Evolutionary conservation across 2,329 filamentous ascomycete genomes (phyloP).

Genomic region (Neofusicoccum umdonicola): DNA sequence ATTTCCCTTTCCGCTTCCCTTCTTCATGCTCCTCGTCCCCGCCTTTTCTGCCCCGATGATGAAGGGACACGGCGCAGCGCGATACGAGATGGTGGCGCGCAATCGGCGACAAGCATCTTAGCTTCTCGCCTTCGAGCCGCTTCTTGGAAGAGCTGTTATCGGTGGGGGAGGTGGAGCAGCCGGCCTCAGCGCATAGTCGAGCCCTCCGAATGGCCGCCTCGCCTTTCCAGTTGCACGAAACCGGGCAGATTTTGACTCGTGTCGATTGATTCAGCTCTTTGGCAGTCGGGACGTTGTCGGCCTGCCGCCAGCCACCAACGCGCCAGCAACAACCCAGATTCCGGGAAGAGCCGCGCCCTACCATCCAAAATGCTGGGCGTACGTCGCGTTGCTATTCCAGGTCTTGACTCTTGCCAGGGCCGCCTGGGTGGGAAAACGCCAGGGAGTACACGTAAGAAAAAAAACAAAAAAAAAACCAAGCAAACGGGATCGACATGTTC

Average conservation of each 20-base stretch:
- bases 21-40: background rate
- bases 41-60: background rate
- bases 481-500: background rate
- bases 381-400: background rate
- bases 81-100: background rate
- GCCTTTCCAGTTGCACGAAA: background rate
- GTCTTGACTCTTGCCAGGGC: background rate
- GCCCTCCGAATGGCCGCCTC: background rate
- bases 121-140: background rate
- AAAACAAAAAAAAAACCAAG: background rate
- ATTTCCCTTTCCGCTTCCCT: background rate
- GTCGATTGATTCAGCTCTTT: background rate
- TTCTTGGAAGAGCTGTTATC: background rate
- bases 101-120: background rate
- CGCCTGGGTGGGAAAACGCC: background rate
- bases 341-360: conserved; percentile 6
- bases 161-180: background rate
- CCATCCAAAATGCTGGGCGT: background rate
- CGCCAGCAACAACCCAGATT: background rate
- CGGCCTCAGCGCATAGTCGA: background rate
- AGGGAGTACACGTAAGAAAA: background rate
- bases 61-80: background rate
- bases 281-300: background rate
- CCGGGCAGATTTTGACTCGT: background rate
- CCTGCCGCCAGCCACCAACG: background rate